Evolutionary conservation across 140 eudicot species (phyloP).

Genomic region (Cichorium intybus): DNA sequence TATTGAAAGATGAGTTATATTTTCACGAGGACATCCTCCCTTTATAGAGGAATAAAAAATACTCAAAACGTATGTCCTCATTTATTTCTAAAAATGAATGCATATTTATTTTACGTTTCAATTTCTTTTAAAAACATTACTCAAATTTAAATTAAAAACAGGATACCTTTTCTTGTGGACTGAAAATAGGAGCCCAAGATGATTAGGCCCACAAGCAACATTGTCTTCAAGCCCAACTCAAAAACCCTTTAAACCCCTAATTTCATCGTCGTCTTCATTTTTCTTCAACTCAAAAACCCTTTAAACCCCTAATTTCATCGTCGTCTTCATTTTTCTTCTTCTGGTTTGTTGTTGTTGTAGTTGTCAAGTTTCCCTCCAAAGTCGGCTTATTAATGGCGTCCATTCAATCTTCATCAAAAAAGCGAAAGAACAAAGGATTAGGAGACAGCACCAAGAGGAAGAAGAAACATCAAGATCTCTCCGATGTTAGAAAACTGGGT

Average conservation of each 20-base stretch:
- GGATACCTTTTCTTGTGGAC: no score
- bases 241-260: not conserved
- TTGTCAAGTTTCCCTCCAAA: not conserved
- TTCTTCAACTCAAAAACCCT: not conserved
- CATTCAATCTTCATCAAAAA: constrained; percentile 17
- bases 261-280: no score
- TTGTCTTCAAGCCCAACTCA: not conserved
- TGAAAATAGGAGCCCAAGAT: not conserved
- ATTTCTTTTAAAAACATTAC: no score
- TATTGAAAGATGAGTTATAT: no score
- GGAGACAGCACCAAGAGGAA: constrained; percentile 14
- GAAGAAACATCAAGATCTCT: constrained; percentile 34
- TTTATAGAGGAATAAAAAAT: not conserved
- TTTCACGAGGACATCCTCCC: not conserved
- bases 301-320: no score
- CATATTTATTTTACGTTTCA: not conserved
- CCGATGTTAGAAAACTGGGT: constrained; percentile 59
- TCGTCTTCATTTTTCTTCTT: not conserved
- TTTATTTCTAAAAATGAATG: not conserved
- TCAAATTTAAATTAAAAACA: no score
- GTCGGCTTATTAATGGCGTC: constrained; percentile 37
- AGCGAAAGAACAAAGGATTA: constrained; percentile 39
- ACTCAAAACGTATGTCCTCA: not conserved
- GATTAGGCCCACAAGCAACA: not conserved
- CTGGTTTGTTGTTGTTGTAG: no score